Evolutionary conservation across 2,329 filamentous ascomycete species (phyloP).

Genomic region (Pseudogymnoascus sp.): DNA sequence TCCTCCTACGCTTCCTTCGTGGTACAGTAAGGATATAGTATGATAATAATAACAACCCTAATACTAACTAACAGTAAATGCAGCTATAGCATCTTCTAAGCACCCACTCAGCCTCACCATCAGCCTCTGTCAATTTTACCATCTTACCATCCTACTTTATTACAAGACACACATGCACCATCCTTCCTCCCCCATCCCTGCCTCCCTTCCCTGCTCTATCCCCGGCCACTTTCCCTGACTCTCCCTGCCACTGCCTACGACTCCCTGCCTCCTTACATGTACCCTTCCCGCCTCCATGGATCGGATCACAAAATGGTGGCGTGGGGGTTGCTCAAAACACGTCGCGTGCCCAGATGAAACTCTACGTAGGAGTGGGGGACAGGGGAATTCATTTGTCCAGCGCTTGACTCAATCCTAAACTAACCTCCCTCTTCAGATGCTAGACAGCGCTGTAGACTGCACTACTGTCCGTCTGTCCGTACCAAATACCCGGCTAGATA

Average conservation of each 20-base stretch:
- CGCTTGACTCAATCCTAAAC: neutral
- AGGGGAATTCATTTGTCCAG: neutral
- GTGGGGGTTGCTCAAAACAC: neutral
- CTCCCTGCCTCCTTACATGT: neutral
- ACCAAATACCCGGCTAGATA: neutral
- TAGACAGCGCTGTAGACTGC: too few species aligned
- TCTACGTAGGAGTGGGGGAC: neutral
- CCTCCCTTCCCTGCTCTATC: neutral
- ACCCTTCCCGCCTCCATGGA: neutral
- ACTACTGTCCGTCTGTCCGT: neutral
- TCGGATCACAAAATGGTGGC: neutral
- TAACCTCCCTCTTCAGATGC: neutral
- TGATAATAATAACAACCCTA: neutral
- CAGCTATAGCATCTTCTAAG: neutral
- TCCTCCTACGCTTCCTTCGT: neutral
- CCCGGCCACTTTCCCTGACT: neutral
- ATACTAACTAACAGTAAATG: neutral
- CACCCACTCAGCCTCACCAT: neutral
- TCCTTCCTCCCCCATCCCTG: neutral
- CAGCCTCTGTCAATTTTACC: neutral
- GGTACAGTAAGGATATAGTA: neutral
- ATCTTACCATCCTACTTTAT: neutral
- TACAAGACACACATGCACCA: neutral
- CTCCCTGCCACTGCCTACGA: too few species aligned
- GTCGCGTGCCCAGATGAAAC: neutral